These are phyloP conservation scores for Clitopilus passeckerianus DNA, from an alignment of 768 basidiomycete genomes.

Conservation along the genomic window DNA sequence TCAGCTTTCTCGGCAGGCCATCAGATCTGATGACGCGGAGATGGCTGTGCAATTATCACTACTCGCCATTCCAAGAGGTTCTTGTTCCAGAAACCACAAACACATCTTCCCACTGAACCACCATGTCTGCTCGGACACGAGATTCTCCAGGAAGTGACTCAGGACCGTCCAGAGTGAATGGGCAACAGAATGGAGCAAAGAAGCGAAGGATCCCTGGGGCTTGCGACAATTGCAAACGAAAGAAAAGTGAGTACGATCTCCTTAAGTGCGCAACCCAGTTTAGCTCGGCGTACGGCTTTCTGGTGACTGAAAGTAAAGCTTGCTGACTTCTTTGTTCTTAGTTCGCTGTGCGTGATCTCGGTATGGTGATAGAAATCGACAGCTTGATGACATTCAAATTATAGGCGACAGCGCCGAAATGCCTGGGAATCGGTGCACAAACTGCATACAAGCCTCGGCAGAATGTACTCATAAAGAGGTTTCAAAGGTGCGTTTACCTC, in stretches of 20 bases:
- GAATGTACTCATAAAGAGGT: slow-evolving; percentile 69
- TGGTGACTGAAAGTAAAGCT: too few relatives aligned
- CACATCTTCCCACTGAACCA: background rate
- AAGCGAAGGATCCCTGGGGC: slow-evolving; percentile 60
- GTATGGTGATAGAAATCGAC: background rate
- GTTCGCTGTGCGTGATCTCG: slow-evolving; percentile 26
- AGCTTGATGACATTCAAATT: slow-evolving; percentile 37
- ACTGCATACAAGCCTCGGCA: slow-evolving; percentile 51
- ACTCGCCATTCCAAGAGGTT: background rate
- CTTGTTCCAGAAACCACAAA: background rate
- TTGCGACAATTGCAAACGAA: slow-evolving; percentile 69
- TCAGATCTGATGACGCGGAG: background rate
- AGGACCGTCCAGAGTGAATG: background rate
- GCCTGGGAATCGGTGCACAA: slow-evolving; percentile 58
- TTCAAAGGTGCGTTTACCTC: slow-evolving; percentile 49
- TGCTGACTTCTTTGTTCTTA: slow-evolving; percentile 3
- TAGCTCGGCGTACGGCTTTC: background rate
- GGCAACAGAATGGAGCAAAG: slow-evolving; percentile 23
- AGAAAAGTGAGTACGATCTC: slow-evolving; percentile 49
- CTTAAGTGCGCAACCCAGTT: background rate
- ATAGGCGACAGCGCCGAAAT: slow-evolving; percentile 66
- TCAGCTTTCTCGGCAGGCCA: background rate
- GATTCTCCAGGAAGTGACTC: background rate
- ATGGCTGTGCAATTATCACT: background rate
- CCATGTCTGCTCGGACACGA: background rate